Conservation (phyloP, 2,329 filamentous ascomycete species). For the Xylaria sp. region DNA sequence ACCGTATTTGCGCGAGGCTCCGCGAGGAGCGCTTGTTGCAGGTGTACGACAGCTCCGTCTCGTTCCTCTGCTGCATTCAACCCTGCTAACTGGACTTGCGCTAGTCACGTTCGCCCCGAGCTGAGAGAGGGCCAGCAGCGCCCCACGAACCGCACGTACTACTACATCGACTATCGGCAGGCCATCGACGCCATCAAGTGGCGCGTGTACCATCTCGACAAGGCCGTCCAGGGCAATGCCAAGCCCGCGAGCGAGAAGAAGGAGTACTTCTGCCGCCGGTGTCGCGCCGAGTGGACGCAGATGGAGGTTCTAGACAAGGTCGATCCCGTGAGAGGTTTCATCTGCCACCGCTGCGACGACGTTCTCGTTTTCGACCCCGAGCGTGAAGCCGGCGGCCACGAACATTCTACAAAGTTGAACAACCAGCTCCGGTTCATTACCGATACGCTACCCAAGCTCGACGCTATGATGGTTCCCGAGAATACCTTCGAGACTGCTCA, state of each 20-base stretch:
- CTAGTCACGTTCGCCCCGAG: constrained; percentile 78
- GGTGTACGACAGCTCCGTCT: constrained; percentile 65
- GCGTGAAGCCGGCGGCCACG: constrained; percentile 75
- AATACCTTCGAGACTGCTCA: constrained; percentile 79
- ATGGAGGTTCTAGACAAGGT: constrained; percentile 87
- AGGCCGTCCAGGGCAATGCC: constrained; percentile 85
- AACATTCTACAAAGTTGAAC: constrained; percentile 79
- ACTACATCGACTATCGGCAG: constrained; percentile 94
- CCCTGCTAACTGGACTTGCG: constrained; percentile 31
- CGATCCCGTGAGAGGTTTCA: constrained; percentile 73
- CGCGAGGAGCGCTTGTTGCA: constrained; percentile 87
- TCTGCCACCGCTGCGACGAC: constrained; percentile 81
- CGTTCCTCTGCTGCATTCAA: constrained; percentile 4
- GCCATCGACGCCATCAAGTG: constrained; percentile 98
- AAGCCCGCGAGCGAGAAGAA: constrained; percentile 87
- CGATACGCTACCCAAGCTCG: constrained; percentile 79
- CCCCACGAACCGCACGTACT: constrained; percentile 89
- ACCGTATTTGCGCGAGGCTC: constrained; percentile 87
- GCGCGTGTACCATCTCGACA: constrained; percentile 87
- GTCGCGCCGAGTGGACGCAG: constrained; percentile 86
- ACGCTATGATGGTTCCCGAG: constrained; percentile 77
- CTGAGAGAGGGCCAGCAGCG: constrained; percentile 83
- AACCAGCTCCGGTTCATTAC: constrained; percentile 83
- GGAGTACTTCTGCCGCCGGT: constrained; percentile 86
- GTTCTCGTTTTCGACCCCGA: constrained; percentile 74